Conservation (phyloP, 768 basidiomycete genomes). For the Lentinula sp. region DNA sequence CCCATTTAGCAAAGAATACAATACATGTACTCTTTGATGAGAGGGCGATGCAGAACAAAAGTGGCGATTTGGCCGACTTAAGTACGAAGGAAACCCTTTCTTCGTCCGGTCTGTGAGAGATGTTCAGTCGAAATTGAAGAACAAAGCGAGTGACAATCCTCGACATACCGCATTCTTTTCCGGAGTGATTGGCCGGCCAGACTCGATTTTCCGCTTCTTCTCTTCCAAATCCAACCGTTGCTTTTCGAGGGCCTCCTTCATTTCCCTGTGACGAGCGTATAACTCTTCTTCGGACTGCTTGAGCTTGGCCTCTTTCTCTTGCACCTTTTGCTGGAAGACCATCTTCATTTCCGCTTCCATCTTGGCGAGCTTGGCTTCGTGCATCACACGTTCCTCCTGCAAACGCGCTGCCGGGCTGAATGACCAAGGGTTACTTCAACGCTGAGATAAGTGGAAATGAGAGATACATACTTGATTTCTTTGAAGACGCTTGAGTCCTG, state of each 20-base stretch:
- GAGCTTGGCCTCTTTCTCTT: slow-evolving; percentile 98
- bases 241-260: slow-evolving; percentile 99
- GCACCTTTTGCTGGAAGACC: slow-evolving; percentile 99
- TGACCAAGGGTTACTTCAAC: slow-evolving; percentile 11
- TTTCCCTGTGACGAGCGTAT: slow-evolving; percentile 97
- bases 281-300: slow-evolving; percentile 99
- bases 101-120: slow-evolving; percentile 45
- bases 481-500: slow-evolving; percentile 98
- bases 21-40: background rate
- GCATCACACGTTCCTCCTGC: slow-evolving; percentile 92
- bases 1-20: background rate
- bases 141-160: background rate
- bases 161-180: slow-evolving; percentile 80
- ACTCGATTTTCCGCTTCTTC: slow-evolving; percentile 95
- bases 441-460: background rate
- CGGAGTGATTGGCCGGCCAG: slow-evolving; percentile 89
- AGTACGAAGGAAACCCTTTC: slow-evolving; percentile 73
- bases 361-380: slow-evolving; percentile 97
- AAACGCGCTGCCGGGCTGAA: slow-evolving; percentile 88
- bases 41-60: slow-evolving; percentile 5
- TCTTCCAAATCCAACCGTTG: slow-evolving; percentile 94
- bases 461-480: slow-evolving; percentile 88
- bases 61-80: slow-evolving; percentile 29
- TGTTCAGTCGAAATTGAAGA: slow-evolving; percentile 11
- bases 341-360: slow-evolving; percentile 99